These are phyloP conservation scores for Leucosporidium scottii DNA, from an alignment of 768 basidiomycete genomes.

Conservation along the genomic window DNA sequence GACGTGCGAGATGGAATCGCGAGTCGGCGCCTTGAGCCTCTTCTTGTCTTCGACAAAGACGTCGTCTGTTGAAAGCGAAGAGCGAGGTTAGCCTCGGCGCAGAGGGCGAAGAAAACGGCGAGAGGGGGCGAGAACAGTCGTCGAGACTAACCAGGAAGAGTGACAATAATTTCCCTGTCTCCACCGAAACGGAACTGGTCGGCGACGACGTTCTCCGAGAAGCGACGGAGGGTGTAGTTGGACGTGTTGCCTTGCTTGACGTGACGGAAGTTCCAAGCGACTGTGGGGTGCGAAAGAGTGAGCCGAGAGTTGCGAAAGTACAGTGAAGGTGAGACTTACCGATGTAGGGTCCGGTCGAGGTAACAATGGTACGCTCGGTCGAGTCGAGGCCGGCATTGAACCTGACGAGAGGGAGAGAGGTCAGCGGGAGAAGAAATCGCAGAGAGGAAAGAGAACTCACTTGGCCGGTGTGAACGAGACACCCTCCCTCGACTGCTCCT, in stretches of 20 bases:
- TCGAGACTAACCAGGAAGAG: conserved; percentile 64
- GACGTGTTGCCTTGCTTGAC: conserved; percentile 86
- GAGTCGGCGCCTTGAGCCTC: conserved; percentile 54
- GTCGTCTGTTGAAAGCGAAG: conserved; percentile 40
- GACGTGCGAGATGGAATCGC: conserved; percentile 26
- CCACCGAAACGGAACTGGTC: conserved; percentile 98
- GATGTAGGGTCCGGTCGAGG: conserved; percentile 62
- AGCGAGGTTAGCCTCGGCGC: no score
- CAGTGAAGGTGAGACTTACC: neutral
- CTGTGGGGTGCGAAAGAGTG: neutral
- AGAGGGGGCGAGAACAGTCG: no score
- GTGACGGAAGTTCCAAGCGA: conserved; percentile 87
- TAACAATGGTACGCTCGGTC: conserved; percentile 90
- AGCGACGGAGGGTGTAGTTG: conserved; percentile 88
- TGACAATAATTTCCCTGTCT: conserved; percentile 95
- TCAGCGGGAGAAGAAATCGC: conserved; percentile 15
- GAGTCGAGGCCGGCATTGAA: conserved; percentile 87
- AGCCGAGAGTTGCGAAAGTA: neutral
- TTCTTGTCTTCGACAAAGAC: conserved; percentile 93
- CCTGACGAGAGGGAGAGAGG: conserved; percentile 45
- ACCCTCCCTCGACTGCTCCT: conserved; percentile 48
- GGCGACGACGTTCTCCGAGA: conserved; percentile 87
- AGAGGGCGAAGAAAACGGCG: no score
- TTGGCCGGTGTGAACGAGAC: conserved; percentile 89
- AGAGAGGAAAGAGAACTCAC: conserved; percentile 44